phyloP scores from a whole-genome alignment of 768 basidiomycete species.

The Terana coerulea region DNA sequence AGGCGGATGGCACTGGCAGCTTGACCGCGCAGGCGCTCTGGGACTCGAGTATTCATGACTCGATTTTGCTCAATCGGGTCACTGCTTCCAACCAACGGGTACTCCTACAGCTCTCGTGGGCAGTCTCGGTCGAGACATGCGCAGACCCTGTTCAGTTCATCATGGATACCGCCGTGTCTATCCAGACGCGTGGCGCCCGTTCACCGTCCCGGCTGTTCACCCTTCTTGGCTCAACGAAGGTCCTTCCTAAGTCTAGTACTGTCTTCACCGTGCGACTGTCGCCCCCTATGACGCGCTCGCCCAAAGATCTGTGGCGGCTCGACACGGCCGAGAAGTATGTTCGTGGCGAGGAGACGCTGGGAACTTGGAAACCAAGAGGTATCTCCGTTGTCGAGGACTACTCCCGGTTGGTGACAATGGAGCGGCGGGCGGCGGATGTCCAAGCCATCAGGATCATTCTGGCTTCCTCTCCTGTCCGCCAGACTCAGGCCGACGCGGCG shows the following conservation, averaged over 20 bases:
- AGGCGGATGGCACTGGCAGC: conserved; percentile 76
- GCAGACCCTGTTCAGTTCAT: conserved; percentile 83
- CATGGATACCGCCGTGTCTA: conserved; percentile 82
- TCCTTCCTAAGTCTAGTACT: conserved; percentile 75
- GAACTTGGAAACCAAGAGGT: conserved; percentile 83
- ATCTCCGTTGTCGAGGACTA: conserved; percentile 89
- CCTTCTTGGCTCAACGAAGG: conserved; percentile 75
- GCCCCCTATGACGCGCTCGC: conserved; percentile 81
- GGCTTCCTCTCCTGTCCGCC: conserved; percentile 46
- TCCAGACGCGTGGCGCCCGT: conserved; percentile 80
- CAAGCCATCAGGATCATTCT: conserved; percentile 84
- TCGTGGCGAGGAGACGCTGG: conserved; percentile 82
- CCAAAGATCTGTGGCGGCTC: conserved; percentile 89
- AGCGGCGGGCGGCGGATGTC: conserved; percentile 80
- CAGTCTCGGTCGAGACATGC: conserved; percentile 79
- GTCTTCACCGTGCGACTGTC: conserved; percentile 79
- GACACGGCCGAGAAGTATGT: conserved; percentile 97
- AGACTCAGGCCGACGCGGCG: conserved; percentile 47
- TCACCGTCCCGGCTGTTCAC: conserved; percentile 75
- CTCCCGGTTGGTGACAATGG: conserved; percentile 62
- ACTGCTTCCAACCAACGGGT: conserved; percentile 77
- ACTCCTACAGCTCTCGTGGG: conserved; percentile 72
- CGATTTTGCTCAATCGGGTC: conserved; percentile 78
- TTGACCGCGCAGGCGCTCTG: conserved; percentile 74
- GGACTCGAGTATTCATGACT: conserved; percentile 93